Evolutionary conservation across 2,329 filamentous ascomycete species (phyloP).

Genomic region (Colletotrichum higginsianum): DNA sequence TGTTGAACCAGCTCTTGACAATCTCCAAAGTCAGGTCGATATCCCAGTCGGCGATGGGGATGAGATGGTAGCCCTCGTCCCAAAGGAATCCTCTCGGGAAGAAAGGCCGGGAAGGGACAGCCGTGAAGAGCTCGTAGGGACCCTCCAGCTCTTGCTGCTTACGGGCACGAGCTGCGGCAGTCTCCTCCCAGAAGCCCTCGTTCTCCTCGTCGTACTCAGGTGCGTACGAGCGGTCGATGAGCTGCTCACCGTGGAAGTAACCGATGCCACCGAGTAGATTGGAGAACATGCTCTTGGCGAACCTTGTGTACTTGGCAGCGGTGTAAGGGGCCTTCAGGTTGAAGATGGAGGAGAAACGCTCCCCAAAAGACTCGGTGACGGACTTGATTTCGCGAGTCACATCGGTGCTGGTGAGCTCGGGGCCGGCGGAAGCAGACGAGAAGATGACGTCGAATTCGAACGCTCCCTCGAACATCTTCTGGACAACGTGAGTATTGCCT

Average conservation of each 20-base stretch:
- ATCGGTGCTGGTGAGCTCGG: slow-evolving; percentile 70
- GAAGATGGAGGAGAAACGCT: slow-evolving; percentile 82
- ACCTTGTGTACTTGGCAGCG: slow-evolving; percentile 79
- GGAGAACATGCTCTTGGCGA: slow-evolving; percentile 92
- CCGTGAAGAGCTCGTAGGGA: slow-evolving; percentile 90
- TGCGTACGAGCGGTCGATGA: slow-evolving; percentile 93
- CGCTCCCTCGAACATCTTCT: slow-evolving; percentile 90
- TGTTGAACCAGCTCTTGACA: slow-evolving; percentile 93
- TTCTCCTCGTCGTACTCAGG: slow-evolving; percentile 94
- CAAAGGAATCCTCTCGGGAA: slow-evolving; percentile 97
- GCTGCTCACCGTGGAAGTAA: slow-evolving; percentile 90
- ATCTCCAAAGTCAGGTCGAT: slow-evolving; percentile 89
- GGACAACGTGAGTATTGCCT: slow-evolving; percentile 89
- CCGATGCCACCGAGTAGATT: slow-evolving; percentile 95
- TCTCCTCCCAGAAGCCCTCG: slow-evolving; percentile 95
- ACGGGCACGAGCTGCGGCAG: slow-evolving; percentile 82
- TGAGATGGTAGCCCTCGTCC: slow-evolving; percentile 97
- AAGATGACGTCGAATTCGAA: slow-evolving; percentile 97
- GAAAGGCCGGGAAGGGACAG: slow-evolving; percentile 92
- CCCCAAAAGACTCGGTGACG: slow-evolving; percentile 77
- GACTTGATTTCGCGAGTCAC: slow-evolving; percentile 79
- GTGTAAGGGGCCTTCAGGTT: slow-evolving; percentile 83
- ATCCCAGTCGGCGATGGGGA: slow-evolving; percentile 95
- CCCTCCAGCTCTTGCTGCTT: slow-evolving; percentile 81
- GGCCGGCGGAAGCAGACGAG: slow-evolving; percentile 68